Base-by-base conservation (phyloP, 148 eudicot genomes). In the Heliosperma pusillum region DNA sequence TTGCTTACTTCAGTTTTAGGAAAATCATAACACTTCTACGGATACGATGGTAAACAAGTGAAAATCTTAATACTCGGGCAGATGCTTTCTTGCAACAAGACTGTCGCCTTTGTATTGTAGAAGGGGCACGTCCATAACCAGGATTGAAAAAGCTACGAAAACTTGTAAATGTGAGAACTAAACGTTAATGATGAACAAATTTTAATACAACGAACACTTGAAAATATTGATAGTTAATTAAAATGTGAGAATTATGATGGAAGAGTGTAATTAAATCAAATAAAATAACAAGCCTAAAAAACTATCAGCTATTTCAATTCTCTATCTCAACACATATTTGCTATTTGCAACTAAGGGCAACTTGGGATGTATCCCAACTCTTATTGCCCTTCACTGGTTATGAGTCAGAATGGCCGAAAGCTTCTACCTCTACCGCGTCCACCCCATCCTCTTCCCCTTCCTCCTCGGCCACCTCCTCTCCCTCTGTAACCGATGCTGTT, bases 401-500 rank as follows among this genome's bases (percentile, higher is more conserved):
- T n/a, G 3, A 7, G 15, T 60, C 3, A 47, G 69, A 3, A 2
- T 80, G 75, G 85, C 76, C 77, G 55, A 74, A 63, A 86, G 13
- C 87, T 81, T 74, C 92, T 87, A 55, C 99, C 93, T 78, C 99
- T 77, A 42, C 97, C 93, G 25, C 92, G 87, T 7, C 92, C 90
- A 60, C 89, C 82, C 74, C 88, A 64, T 20, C 90, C 85, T 71
- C 86, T 75, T 71, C 92, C 92, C 70, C 91, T 74, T 11, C 93
- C 88, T 30, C 90, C 77, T 22, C 89, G 79, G 29, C 89, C 71
- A 5, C 74, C 88, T n/a, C 92, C 70, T 81, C 89, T 81, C n/a
- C 96, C 92, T 29, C 89, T 85, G 62, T 79, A 66, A 57, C 87
- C 74, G 33, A 79, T 79, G 59, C 87, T 87, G 73, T 89, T 88